Conservation (phyloP, 495 filamentous ascomycete genomes). For the Trichocladium uniseriatum region DNA sequence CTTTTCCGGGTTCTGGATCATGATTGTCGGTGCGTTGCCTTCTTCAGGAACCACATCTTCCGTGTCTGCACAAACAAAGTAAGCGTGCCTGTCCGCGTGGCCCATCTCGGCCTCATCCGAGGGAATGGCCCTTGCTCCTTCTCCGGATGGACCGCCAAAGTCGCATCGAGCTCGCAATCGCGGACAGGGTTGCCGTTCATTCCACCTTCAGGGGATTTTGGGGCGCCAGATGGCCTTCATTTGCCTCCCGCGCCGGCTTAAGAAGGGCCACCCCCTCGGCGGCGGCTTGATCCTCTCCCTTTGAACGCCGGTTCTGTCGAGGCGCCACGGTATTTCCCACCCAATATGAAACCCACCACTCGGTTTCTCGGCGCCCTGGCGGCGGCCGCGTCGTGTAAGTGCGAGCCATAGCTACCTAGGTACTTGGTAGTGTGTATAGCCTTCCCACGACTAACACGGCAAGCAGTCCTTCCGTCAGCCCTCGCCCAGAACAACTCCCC, state of each 20-base stretch:
- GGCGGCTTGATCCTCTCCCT: too few relatives aligned
- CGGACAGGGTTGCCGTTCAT: constrained; percentile 23
- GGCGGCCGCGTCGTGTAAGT: constrained; percentile 25
- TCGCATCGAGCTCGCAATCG: constrained; percentile 21
- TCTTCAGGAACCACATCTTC: constrained; percentile 2
- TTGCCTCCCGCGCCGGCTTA: too few relatives aligned
- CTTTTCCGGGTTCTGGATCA: too few relatives aligned
- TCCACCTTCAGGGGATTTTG: too few relatives aligned
- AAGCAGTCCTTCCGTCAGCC: constrained; percentile 19
- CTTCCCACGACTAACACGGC: background rate
- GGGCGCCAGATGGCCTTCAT: too few relatives aligned
- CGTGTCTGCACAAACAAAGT: background rate
- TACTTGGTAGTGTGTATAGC: too few relatives aligned
- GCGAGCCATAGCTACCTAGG: background rate
- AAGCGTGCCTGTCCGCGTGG: background rate
- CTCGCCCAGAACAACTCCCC: constrained; percentile 20
- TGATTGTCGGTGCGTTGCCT: too few relatives aligned
- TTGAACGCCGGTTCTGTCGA: too few relatives aligned
- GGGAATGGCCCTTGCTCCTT: constrained; percentile 9
- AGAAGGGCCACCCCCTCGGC: too few relatives aligned
- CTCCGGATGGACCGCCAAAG: constrained; percentile 14
- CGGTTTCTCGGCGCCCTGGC: constrained; percentile 21
- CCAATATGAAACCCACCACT: constrained; percentile 22
- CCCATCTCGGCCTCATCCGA: background rate
- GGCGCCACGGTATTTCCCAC: too few relatives aligned